Conservation (phyloP, 2,329 filamentous ascomycete genomes). For the Biscogniauxia sp. region DNA sequence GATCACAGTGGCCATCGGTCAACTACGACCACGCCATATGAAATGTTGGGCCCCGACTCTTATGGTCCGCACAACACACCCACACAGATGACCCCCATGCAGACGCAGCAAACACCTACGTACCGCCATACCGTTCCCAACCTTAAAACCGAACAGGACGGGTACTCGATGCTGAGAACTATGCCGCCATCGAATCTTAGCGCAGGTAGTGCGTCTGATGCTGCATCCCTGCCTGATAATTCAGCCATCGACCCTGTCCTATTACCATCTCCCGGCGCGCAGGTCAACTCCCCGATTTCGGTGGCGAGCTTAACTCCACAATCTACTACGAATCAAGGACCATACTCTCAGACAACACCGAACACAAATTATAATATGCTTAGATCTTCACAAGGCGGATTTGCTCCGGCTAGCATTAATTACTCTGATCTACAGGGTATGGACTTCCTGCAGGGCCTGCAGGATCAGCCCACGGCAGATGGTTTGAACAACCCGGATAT, state of each 20-base stretch:
- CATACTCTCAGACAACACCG: constrained; percentile 18
- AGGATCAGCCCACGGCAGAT: constrained; percentile 28
- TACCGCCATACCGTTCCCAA: constrained; percentile 31
- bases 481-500: constrained; percentile 38
- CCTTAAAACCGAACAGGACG: constrained; percentile 39
- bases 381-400: constrained; percentile 30
- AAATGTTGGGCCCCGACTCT: constrained; percentile 21
- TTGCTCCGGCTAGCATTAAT: constrained; percentile 30
- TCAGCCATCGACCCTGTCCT: constrained; percentile 43
- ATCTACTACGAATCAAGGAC: constrained; percentile 21
- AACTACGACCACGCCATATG: constrained; percentile 21
- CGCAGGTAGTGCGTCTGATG: constrained; percentile 37
- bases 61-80: constrained; percentile 22
- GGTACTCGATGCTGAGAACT: constrained; percentile 38
- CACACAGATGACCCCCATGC: constrained; percentile 24
- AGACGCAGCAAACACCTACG: constrained; percentile 21
- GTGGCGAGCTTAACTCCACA: constrained; percentile 35
- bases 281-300: constrained; percentile 34
- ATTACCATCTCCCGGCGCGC: constrained; percentile 43
- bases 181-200: constrained; percentile 41
- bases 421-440: constrained; percentile 51
- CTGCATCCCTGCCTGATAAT: constrained; percentile 34
- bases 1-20: constrained; percentile 25
- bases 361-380: constrained; percentile 26
- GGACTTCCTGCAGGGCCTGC: constrained; percentile 53